These are phyloP conservation scores for Choiromyces venosus DNA, from an alignment of 495 filamentous ascomycete species.

Conservation along the genomic window DNA sequence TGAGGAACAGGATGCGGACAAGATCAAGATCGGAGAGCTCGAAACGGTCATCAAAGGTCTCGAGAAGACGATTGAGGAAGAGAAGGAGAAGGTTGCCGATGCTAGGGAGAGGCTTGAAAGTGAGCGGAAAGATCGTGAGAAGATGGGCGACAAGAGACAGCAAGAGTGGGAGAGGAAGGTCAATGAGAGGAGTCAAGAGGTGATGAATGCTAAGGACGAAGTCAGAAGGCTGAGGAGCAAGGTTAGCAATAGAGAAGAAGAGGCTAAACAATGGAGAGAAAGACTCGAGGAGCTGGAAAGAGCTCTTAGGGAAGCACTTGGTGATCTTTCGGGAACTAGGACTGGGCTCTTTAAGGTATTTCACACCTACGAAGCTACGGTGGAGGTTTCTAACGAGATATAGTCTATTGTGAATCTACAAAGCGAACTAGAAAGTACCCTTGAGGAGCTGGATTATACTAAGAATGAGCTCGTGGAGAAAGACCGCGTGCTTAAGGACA, in stretches of 20 bases:
- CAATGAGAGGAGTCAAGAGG: conserved; percentile 38
- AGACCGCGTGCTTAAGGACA: conserved; percentile 79
- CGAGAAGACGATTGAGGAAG: conserved; percentile 66
- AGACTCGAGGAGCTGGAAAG: conserved; percentile 82
- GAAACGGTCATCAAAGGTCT: conserved; percentile 71
- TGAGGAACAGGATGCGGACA: conserved; percentile 95
- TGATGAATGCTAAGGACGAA: conserved; percentile 72
- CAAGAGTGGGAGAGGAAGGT: conserved; percentile 66
- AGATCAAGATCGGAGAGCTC: conserved; percentile 93
- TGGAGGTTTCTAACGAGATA: conserved; percentile 30
- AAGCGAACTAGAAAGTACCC: conserved; percentile 74
- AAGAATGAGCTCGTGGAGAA: conserved; percentile 74
- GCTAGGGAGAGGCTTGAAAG: conserved; percentile 69
- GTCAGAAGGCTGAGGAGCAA: conserved; percentile 70
- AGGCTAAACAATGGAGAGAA: conserved; percentile 83
- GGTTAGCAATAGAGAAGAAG: conserved; percentile 76
- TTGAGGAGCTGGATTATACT: conserved; percentile 71
- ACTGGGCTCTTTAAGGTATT: conserved; percentile 72
- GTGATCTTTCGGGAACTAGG: conserved; percentile 79
- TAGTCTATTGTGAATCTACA: conserved; percentile 81
- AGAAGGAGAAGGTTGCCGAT: conserved; percentile 72
- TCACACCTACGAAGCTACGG: conserved; percentile 13
- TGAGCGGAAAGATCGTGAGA: conserved; percentile 79
- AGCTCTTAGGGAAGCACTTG: conserved; percentile 74
- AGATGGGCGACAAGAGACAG: conserved; percentile 78